Conservation (phyloP, 306 rosid species). For the Acacia crassicarpa region DNA sequence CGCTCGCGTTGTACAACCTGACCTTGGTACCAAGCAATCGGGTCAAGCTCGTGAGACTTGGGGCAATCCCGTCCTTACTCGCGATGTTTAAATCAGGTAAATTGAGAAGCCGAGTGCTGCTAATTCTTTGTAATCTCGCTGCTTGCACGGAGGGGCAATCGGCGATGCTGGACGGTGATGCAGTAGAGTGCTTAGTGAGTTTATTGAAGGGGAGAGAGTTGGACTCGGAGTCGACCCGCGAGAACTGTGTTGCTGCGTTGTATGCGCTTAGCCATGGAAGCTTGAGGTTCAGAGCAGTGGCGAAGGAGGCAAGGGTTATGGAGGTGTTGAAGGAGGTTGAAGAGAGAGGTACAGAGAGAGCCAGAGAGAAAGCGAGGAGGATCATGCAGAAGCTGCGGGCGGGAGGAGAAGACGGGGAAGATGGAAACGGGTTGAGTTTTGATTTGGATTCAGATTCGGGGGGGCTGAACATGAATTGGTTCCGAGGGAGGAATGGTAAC, state of each 20-base stretch:
- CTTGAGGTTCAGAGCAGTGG: conserved; percentile 81
- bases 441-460: conserved; percentile 42
- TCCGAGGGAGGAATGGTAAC: conserved; percentile 45
- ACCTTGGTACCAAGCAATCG: conserved; percentile 75
- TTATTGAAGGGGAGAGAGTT: conserved; percentile 54
- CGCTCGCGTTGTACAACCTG: conserved; percentile 79
- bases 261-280: conserved; percentile 78
- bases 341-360: conserved; percentile 80
- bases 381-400: conserved; percentile 69
- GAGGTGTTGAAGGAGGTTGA: conserved; percentile 74
- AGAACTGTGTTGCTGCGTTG: conserved; percentile 81
- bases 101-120: conserved; percentile 52
- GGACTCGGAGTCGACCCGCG: conserved; percentile 75
- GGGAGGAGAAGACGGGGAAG: conserved; percentile 34
- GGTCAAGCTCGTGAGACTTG: conserved; percentile 72
- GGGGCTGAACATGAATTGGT: conserved; percentile 42
- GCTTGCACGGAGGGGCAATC: conserved; percentile 67
- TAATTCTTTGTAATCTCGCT: conserved; percentile 78
- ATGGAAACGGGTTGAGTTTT: conserved; percentile 22
- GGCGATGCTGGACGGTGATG: conserved; percentile 78
- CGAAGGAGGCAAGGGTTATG: conserved; percentile 74
- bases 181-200: conserved; percentile 64
- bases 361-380: conserved; percentile 73
- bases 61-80: conserved; percentile 56
- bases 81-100: conserved; percentile 47